Base-by-base conservation (phyloP, 495 filamentous ascomycete species). In the Diplogelasinospora grovesii region DNA sequence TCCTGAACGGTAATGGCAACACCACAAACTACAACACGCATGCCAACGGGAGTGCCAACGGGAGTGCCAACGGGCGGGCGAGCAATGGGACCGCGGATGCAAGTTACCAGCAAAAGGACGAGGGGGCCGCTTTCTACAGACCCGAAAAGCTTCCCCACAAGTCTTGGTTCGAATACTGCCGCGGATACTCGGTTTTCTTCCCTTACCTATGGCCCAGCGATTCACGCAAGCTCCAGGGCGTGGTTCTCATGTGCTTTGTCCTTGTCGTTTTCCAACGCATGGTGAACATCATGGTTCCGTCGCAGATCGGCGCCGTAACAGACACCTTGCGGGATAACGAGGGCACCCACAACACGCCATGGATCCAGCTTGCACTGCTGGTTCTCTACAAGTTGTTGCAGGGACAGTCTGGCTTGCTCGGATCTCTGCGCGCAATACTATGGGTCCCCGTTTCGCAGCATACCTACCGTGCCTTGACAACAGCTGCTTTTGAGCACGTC, bases 381-480 rank as follows among this genome's bases (percentile, higher is more conserved):
- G 85, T 95, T 40, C 37, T 81, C 22, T 89, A 79, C 55, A 82
- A 87, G 39, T 75, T 94, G 63, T 73, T 96, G 22, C 93, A 97
- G 60, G 93, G 92, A 1, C 77, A 74, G 8, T 89, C 87, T 46
- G 92, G 92, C 6, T 63, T 95, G 15, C 76, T 97, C 22, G 86
- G 87, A 9, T 90, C 88, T 11, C 40, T 84, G 6, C 77, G 92
- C 36, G 82, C 85, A 14, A 76, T 82, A 13, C 66, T 98, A 20
- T 98, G 92, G 92, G 88, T 98, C 31, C 92, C 92, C 1, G 86
- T 98, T 36, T 81, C 87, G 24, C 92, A 98, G 57, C 94, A 96
- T 60, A 93, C 90, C 6, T 98, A 96, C 60, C 85, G 86, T 60
- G 87, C 92, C 35, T 74, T 98, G 21, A 95, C 88, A 1, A 90